These are phyloP conservation scores for Helianthus tuberosus DNA, from an alignment of 129 eudicot species.

Conservation along the genomic window DNA sequence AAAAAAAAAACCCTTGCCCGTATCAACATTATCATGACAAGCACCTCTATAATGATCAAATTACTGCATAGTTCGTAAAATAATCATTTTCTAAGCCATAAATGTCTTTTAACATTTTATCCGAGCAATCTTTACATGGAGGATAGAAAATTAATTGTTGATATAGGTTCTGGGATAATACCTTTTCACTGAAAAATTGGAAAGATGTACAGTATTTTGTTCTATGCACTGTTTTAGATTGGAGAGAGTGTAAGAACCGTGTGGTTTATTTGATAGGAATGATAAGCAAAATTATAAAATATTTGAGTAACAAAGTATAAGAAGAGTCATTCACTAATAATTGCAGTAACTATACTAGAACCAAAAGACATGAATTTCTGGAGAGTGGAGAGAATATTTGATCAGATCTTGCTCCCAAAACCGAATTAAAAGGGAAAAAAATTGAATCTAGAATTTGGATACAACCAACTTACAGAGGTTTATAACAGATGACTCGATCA, in stretches of 20 bases:
- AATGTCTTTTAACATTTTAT: not conserved
- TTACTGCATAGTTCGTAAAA: not conserved
- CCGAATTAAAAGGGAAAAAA: not conserved
- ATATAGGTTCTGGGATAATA: not conserved
- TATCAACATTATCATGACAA: not conserved
- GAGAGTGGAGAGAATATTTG: not conserved
- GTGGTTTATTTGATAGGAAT: not conserved
- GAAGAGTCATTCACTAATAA: not conserved
- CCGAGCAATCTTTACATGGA: not conserved
- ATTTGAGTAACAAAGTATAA: not conserved
- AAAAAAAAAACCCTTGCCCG: not conserved
- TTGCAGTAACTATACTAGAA: not conserved
- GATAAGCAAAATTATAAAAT: not conserved
- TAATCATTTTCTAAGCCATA: not conserved
- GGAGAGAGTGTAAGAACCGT: not conserved
- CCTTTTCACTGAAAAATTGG: not conserved
- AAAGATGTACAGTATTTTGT: not conserved
- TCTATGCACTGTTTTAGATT: not conserved
- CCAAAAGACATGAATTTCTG: not conserved
- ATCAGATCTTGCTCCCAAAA: slow-evolving; percentile 1
- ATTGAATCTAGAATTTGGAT: not conserved
- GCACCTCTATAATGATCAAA: not conserved
- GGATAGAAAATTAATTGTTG: not conserved
- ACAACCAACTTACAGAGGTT: not conserved
- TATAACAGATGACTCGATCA: not conserved